phyloP scores from a whole-genome alignment of 192 early-diverging fungal species.

The Umbelopsis vinacea region DNA sequence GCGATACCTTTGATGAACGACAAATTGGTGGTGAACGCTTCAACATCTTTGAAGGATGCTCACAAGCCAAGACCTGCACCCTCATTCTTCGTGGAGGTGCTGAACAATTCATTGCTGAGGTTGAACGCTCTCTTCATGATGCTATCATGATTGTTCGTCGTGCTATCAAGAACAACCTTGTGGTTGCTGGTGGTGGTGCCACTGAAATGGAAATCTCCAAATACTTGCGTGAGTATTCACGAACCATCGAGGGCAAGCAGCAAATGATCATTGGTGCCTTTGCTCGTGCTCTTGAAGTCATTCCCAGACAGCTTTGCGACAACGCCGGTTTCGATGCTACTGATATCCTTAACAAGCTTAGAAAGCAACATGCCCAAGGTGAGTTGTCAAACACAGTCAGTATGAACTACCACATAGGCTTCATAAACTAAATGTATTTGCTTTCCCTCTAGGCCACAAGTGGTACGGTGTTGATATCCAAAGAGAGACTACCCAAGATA shows the following conservation, averaged over 20 bases:
- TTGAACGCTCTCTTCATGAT: conserved; percentile 96
- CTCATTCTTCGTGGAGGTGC: conserved; percentile 96
- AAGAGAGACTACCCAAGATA: conserved; percentile 84
- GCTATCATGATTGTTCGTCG: conserved; percentile 99
- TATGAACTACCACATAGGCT: background rate
- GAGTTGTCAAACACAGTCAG: conserved; percentile 11
- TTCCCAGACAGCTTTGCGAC: conserved; percentile 97
- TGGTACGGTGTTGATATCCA: conserved; percentile 97
- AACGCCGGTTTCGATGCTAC: conserved; percentile 99
- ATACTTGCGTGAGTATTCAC: conserved; percentile 89
- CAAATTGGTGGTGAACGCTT: conserved; percentile 97
- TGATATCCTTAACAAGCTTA: conserved; percentile 95
- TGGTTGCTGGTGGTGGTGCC: conserved; percentile 98
- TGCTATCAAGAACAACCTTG: conserved; percentile 93
- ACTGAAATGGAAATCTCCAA: conserved; percentile 98
- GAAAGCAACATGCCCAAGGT: conserved; percentile 87
- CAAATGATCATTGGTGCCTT: conserved; percentile 95
- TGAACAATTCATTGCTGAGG: conserved; percentile 99
- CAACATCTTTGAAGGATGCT: conserved; percentile 96
- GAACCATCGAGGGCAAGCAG: conserved; percentile 97
- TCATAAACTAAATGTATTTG: background rate
- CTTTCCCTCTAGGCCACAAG: conserved; percentile 51
- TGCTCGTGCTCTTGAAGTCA: conserved; percentile 95
- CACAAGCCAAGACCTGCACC: conserved; percentile 94
- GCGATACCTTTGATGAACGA: conserved; percentile 91